phyloP scores from a whole-genome alignment of 1,284 basidiomycete species.

The Puccinia horiana region DNA sequence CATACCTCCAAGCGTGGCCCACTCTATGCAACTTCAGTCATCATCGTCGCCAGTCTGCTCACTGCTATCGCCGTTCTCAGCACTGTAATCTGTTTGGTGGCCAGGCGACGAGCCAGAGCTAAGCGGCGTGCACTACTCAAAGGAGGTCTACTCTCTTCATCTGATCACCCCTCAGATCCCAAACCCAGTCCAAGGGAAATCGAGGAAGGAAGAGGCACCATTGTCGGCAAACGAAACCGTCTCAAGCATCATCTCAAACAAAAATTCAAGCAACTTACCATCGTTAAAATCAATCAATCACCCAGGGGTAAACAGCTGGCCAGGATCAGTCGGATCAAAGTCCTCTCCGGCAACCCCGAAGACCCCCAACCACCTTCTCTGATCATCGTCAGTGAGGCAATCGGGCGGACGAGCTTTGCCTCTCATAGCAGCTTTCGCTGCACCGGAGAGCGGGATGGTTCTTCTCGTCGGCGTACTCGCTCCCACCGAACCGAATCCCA shows the following conservation, averaged over 20 bases:
- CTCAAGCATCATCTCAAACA: not conserved
- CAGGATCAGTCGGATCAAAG: not conserved
- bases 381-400: slow-evolving; percentile 12
- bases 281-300: slow-evolving; percentile 22
- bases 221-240: not conserved
- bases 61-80: slow-evolving; percentile 36
- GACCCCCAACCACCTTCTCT: not conserved
- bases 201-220: not conserved
- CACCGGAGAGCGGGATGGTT: not conserved
- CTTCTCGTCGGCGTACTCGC: not conserved
- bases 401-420: not conserved
- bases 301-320: not conserved
- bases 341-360: not conserved
- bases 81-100: slow-evolving; percentile 16
- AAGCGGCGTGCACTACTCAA: not conserved
- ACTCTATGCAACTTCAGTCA: slow-evolving; percentile 35
- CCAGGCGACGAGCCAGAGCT: not conserved
- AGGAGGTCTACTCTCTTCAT: not conserved
- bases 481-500: slow-evolving; percentile 14
- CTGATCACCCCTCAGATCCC: not conserved
- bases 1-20: slow-evolving; percentile 45
- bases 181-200: not conserved
- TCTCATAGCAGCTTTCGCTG: not conserved
- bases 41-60: slow-evolving; percentile 41
- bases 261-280: slow-evolving; percentile 5